Evolutionary conservation across 1,284 basidiomycete species (phyloP).

Genomic region (Trametes pubescens): DNA sequence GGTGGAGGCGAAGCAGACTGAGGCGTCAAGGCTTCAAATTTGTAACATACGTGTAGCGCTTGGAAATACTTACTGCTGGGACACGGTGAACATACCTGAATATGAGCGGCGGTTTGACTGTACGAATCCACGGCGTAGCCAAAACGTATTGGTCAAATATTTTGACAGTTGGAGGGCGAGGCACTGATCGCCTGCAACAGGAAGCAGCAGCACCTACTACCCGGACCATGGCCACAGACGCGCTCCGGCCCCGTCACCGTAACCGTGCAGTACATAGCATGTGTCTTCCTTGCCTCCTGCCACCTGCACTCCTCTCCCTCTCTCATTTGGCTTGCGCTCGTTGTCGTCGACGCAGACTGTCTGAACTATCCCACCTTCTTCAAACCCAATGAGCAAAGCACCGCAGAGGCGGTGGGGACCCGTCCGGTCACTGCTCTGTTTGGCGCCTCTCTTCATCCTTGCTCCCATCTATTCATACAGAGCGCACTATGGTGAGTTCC

Average conservation of each 20-base stretch:
- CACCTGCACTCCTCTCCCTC: not conserved
- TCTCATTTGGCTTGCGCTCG: not conserved
- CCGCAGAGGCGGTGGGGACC: slow-evolving; percentile 46
- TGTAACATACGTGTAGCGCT: no score
- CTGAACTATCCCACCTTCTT: not conserved
- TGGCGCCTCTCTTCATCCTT: slow-evolving; percentile 47
- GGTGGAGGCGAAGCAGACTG: slow-evolving; percentile 36
- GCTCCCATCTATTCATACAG: slow-evolving; percentile 43
- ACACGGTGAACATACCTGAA: not conserved
- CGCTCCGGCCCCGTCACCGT: not conserved
- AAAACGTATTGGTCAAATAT: no score
- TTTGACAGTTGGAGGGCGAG: not conserved
- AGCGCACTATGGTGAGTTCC: slow-evolving; percentile 43
- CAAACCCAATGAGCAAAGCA: slow-evolving; percentile 31
- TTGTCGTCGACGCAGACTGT: not conserved
- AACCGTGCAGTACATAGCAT: not conserved
- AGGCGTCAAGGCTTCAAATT: not conserved
- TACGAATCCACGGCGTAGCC: not conserved
- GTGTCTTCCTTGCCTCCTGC: not conserved
- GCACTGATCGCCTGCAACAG: no score
- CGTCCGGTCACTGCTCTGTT: slow-evolving; percentile 45
- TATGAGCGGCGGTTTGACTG: not conserved
- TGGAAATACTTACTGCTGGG: no score
- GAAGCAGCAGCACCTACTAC: not conserved
- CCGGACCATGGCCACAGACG: not conserved